These are phyloP conservation scores for Ganoderma lingzhi DNA, from an alignment of 1,284 basidiomycete species.

Conservation along the genomic window DNA sequence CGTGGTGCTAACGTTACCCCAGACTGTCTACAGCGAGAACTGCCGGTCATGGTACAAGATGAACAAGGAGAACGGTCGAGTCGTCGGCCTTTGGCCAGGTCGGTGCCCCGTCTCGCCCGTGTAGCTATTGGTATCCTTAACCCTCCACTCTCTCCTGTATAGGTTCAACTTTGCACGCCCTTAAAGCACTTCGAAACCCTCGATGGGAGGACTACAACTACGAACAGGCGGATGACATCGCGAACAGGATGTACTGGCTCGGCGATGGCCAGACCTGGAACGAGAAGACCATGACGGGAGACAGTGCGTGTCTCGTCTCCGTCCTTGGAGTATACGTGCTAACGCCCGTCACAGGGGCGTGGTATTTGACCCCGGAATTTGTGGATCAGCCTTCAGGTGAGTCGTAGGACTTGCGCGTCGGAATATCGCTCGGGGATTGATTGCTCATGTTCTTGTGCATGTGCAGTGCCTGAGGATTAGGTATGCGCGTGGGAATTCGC, in stretches of 20 bases:
- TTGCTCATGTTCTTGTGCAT: not conserved
- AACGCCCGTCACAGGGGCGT: conserved; percentile 46
- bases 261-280: conserved; percentile 61
- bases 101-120: conserved; percentile 10
- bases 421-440: not conserved
- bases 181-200: conserved; percentile 56
- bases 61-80: conserved; percentile 63
- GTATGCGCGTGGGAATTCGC: not conserved
- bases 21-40: conserved; percentile 40
- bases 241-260: conserved; percentile 65
- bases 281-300: conserved; percentile 51
- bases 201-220: conserved; percentile 75
- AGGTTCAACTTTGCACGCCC: conserved; percentile 64
- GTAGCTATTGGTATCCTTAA: not conserved
- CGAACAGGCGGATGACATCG: conserved; percentile 51
- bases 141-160: not conserved
- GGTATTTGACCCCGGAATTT: conserved; percentile 43
- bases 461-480: not conserved
- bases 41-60: conserved; percentile 76
- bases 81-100: conserved; percentile 70
- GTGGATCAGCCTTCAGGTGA: conserved; percentile 24
- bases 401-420: not conserved
- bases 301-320: conserved; percentile 49
- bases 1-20: not conserved
- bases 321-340: not conserved